Conservation (phyloP, 495 filamentous ascomycete genomes). For the Hypoxylon perforatum region DNA sequence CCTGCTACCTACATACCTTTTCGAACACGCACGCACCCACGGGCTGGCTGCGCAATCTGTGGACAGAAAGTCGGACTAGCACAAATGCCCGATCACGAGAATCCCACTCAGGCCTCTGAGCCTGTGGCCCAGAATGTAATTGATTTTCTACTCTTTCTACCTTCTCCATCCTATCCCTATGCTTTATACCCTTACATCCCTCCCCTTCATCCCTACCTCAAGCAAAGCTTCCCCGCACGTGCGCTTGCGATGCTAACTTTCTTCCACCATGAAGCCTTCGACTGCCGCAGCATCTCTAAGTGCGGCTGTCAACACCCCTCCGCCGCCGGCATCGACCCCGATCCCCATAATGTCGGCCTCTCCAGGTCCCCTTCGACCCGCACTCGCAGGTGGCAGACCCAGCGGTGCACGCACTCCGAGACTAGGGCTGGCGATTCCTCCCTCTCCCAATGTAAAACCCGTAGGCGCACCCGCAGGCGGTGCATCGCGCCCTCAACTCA, state of each 20-base stretch:
- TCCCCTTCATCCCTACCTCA: background rate
- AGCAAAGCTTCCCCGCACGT: constrained; percentile 28
- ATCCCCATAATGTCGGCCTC: constrained; percentile 76
- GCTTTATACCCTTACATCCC: background rate
- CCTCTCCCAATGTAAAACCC: constrained; percentile 81
- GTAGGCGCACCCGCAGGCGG: constrained; percentile 56
- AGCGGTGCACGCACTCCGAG: constrained; percentile 75
- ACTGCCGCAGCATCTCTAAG: constrained; percentile 36
- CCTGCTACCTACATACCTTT: no score
- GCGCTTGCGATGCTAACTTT: constrained; percentile 46
- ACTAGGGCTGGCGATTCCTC: constrained; percentile 87
- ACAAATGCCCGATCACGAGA: constrained; percentile 50
- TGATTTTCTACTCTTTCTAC: constrained; percentile 12
- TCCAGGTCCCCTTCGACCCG: constrained; percentile 84
- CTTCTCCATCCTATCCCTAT: background rate
- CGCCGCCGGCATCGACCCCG: constrained; percentile 44
- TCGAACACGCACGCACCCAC: constrained; percentile 31
- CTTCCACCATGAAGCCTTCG: constrained; percentile 43
- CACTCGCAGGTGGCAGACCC: constrained; percentile 73
- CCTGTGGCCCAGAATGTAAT: constrained; percentile 46
- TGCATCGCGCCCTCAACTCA: constrained; percentile 60
- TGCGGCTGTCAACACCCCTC: constrained; percentile 41
- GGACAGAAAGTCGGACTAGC: constrained; percentile 34
- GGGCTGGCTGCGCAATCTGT: constrained; percentile 42
- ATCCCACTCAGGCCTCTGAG: constrained; percentile 43